These are phyloP conservation scores for Acephala macrosclerotiorum DNA, from an alignment of 2,329 filamentous ascomycete species.

Conservation along the genomic window DNA sequence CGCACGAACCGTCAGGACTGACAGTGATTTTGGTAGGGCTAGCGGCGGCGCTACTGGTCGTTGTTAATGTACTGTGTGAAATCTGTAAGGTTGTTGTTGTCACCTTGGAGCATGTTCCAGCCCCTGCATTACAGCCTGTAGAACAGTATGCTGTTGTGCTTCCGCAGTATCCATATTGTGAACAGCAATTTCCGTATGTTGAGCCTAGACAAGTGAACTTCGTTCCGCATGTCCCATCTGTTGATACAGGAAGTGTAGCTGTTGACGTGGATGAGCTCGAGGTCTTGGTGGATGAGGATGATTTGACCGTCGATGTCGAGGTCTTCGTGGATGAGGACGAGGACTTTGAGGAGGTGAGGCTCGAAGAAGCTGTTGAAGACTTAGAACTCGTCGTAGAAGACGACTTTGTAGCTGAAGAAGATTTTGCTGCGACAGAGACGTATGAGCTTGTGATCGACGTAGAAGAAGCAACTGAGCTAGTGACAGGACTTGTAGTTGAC, in stretches of 20 bases:
- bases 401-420: not conserved
- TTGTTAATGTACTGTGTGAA: not conserved
- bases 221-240: constrained; percentile 28
- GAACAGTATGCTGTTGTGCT: constrained; percentile 28
- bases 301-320: not conserved
- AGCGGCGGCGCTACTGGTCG: constrained; percentile 8
- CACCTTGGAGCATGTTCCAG: constrained; percentile 13
- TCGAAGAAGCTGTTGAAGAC: not conserved
- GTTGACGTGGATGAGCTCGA: constrained; percentile 3
- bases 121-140: constrained; percentile 24
- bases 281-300: constrained; percentile 7
- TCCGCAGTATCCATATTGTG: constrained; percentile 28
- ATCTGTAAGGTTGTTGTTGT: constrained; percentile 9
- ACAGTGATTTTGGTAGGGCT: constrained; percentile 10
- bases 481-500: not conserved
- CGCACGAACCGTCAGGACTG: constrained; percentile 31
- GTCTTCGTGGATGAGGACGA: not conserved
- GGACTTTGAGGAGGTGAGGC: too few species aligned
- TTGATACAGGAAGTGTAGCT: constrained; percentile 3
- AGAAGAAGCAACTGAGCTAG: not conserved
- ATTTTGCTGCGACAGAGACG: not conserved
- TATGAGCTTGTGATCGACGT: not conserved
- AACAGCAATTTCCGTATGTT: constrained; percentile 30
- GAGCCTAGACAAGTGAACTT: constrained; percentile 30
- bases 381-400: not conserved